Evolutionary conservation across 768 basidiomycete species (phyloP).

Genomic region (Tephrocybe rancida): DNA sequence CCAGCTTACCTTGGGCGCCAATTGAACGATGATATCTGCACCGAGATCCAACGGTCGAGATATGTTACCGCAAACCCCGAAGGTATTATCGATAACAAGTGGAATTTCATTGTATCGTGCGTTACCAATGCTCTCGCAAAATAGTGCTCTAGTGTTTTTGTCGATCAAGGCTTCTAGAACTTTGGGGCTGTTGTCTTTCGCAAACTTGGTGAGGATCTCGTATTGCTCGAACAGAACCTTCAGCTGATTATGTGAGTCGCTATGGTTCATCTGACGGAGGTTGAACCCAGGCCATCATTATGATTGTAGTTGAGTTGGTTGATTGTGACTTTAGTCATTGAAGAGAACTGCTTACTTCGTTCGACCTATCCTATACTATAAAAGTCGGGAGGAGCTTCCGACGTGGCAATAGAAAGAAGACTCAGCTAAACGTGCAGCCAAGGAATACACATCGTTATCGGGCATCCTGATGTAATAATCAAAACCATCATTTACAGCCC

Average conservation of each 20-base stretch:
- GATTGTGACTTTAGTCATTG: too few relatives aligned
- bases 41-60: constrained; percentile 27
- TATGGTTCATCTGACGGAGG: too few relatives aligned
- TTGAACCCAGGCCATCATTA: too few relatives aligned
- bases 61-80: constrained; percentile 57
- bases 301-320: too few relatives aligned
- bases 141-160: constrained; percentile 58
- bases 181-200: constrained; percentile 46
- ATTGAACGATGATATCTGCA: constrained; percentile 37
- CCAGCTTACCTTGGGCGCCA: constrained; percentile 3
- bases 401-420: too few relatives aligned
- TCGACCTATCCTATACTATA: too few relatives aligned
- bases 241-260: constrained; percentile 56
- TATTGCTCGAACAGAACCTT: constrained; percentile 50
- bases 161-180: constrained; percentile 56
- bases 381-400: too few relatives aligned
- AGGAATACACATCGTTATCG: too few relatives aligned
- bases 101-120: constrained; percentile 62
- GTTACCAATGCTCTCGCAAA: constrained; percentile 64
- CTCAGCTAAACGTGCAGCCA: too few relatives aligned
- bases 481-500: too few relatives aligned
- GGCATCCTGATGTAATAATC: too few relatives aligned
- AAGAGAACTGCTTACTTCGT: too few relatives aligned
- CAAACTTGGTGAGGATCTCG: constrained; percentile 56
- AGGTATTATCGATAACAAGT: constrained; percentile 67